Base-by-base conservation (phyloP, 176 grass and related monocot genomes). In the Oryza longistaminata region DNA sequence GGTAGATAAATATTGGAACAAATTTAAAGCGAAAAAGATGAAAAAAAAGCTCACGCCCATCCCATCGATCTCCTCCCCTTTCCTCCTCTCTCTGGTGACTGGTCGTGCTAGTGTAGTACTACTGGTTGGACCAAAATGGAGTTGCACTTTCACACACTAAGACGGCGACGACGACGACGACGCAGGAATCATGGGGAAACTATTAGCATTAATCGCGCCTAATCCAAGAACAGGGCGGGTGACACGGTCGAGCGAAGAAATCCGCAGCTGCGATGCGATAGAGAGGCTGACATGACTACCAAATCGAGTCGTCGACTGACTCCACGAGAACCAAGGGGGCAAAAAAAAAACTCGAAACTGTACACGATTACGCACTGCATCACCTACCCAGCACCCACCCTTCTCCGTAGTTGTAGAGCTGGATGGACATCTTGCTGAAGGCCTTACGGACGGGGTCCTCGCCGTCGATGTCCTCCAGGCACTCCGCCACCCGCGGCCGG, bases 371-470 rank as follows among this genome's bases (percentile, higher is more conserved):
- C 46, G 42, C 14, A 11, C 90, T 94, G 74, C 90, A 40, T 40
- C 39, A 97, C 95, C 93, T 96, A 96, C 93, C 96, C 85, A 96
- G 91, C 84, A 99, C 96, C 93, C 96, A 99, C 96, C 96, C 96
- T 99, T 99, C 96, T 99, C 96, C 96, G 88, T 99, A 99, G 92
- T 99, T 99, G 88, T 99, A 99, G 87, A 99, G 96, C 90, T 99
- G 96, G 86, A 99, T 99, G 81, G 93, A 99, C 96, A 99, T 99
- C 96, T 99, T 99, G 96, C 94, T 99, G 86, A 99, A 99, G 83
- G 93, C 93, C 86, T 96, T 99, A 24, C 93, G 87, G 85, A 99
- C 91, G 68, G 84, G 84, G 60, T 99, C 97, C 79, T 99, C 97
- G 25, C 97, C 93, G 86, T 96, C 97, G 17, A 99, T 96, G 73